Evolutionary conservation across 352 stramenopile species (phyloP).

Genomic region (Pseudoperonospora humuli): DNA sequence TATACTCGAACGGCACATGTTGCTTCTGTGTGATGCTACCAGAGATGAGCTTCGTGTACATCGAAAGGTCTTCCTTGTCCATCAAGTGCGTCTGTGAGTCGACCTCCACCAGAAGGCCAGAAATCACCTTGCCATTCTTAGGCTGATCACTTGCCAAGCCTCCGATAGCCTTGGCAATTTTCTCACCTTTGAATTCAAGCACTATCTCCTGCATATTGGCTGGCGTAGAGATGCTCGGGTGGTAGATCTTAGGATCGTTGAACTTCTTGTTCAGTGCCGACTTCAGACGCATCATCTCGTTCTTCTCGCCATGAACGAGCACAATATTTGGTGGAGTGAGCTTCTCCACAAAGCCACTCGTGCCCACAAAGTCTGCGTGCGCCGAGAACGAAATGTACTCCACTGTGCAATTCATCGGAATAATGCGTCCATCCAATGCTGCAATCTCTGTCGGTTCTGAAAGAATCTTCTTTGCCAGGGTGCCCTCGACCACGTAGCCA

Average conservation of each 20-base stretch:
- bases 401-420: constrained; percentile 92
- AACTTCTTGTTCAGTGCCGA: constrained; percentile 88
- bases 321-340: constrained; percentile 92
- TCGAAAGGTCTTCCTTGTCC: constrained; percentile 77
- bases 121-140: constrained; percentile 73
- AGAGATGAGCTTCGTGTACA: constrained; percentile 79
- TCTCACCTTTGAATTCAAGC: constrained; percentile 83
- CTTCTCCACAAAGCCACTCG: constrained; percentile 92
- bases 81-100: constrained; percentile 83
- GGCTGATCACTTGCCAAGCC: constrained; percentile 58
- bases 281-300: constrained; percentile 96
- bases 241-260: constrained; percentile 80
- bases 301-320: constrained; percentile 95
- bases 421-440: constrained; percentile 88
- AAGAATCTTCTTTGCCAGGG: constrained; percentile 96
- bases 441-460: constrained; percentile 93
- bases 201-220: constrained; percentile 86
- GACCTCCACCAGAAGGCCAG: constrained; percentile 76
- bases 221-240: constrained; percentile 72
- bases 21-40: constrained; percentile 79
- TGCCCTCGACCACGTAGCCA: constrained; percentile 98
- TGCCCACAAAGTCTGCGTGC: constrained; percentile 97
- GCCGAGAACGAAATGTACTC: constrained; percentile 98
- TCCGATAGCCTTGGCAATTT: constrained; percentile 84
- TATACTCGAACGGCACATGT: constrained; percentile 73